These are phyloP conservation scores for Tuber microsphaerosporum DNA, from an alignment of 495 filamentous ascomycete genomes.

Conservation along the genomic window DNA sequence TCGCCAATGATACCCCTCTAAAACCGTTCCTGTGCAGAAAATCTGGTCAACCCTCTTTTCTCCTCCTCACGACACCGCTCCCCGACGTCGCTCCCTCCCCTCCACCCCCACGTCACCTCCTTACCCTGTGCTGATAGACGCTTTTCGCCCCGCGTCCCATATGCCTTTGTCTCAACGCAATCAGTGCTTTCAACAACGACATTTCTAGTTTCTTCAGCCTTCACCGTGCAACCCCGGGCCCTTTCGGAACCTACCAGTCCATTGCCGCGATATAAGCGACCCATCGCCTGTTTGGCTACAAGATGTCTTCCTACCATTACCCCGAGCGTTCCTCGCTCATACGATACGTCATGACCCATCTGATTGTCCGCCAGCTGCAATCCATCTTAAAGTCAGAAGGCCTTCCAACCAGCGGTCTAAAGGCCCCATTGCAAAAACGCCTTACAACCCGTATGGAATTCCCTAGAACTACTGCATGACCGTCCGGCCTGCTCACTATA, in stretches of 20 bases:
- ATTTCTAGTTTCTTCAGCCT: not conserved
- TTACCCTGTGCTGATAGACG: not conserved
- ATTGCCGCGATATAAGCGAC: not conserved
- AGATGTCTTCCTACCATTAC: slow-evolving; percentile 29
- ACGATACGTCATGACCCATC: slow-evolving; percentile 30
- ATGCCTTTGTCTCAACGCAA: slow-evolving; percentile 2
- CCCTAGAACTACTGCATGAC: slow-evolving; percentile 2
- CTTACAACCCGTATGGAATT: slow-evolving; percentile 63
- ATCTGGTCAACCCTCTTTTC: slow-evolving; percentile 1
- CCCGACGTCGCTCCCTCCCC: not conserved
- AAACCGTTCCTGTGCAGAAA: not conserved
- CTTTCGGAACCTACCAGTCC: not conserved
- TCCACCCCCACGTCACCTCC: not conserved
- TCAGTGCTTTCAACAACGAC: not conserved
- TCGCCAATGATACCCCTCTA: not conserved
- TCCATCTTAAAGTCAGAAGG: slow-evolving; percentile 62
- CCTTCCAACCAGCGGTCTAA: slow-evolving; percentile 68
- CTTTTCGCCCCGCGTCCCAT: not conserved
- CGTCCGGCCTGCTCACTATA: slow-evolving; percentile 20
- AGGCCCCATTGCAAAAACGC: slow-evolving; percentile 67
- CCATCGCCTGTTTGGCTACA: slow-evolving; percentile 20
- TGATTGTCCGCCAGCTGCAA: slow-evolving; percentile 54
- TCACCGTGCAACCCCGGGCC: not conserved
- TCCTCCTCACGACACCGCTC: slow-evolving; percentile 5
- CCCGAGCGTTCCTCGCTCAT: slow-evolving; percentile 32